Evolutionary conservation across 352 stramenopile genomes (phyloP), one percentile per base, ranked within the genome.

Genomic region (Thraustochytrium sp.): DNA sequence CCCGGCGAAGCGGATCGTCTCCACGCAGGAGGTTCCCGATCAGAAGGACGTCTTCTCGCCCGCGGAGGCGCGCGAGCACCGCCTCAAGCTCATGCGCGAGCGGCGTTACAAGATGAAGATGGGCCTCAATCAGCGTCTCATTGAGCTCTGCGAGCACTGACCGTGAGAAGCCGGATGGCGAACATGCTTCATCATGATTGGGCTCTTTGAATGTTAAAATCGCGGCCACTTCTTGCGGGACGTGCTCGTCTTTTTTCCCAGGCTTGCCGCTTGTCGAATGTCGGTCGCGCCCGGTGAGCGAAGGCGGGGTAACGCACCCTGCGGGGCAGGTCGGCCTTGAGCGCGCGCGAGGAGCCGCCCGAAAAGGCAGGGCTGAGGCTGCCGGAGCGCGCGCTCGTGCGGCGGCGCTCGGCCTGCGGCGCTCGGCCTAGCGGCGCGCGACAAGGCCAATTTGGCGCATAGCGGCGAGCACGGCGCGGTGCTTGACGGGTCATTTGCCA

Each of bases 61-160:
- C 11, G 76, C 80, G 21, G 76, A 85, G n/a, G 82, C 82, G 18
- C 31, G n/a, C 16, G 53, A 18, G 18, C 62, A 86, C 56, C 40
- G 82, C 5, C 29, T 84, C 0, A 34, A 86, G 42, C 76, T 86
- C 2, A 85, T 85, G 76, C 37, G 40, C 21, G 82, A 86, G 55
- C 42, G 82, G 9, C 54, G 61, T 16, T 74, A 31, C 9, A 53
- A 85, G 13, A 34, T 55, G 48, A 85, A 85, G 34, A 72, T 82
- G 48, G 61, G 76, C 64, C 85, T 72, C 73, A 86, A 86, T 59
- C 29, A 85, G 34, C 76, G 82, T 5, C 18, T 76, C 37, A 5
- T 75, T 13, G n/a, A 75, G 0, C 62, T 75, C 26, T 75, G 62
- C 62, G 62, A 75, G 31, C 62, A 75, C 49, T 75, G n/a, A 55